Conservation (phyloP, 805 yeast genomes). For the Ogataea populi-albae region DNA sequence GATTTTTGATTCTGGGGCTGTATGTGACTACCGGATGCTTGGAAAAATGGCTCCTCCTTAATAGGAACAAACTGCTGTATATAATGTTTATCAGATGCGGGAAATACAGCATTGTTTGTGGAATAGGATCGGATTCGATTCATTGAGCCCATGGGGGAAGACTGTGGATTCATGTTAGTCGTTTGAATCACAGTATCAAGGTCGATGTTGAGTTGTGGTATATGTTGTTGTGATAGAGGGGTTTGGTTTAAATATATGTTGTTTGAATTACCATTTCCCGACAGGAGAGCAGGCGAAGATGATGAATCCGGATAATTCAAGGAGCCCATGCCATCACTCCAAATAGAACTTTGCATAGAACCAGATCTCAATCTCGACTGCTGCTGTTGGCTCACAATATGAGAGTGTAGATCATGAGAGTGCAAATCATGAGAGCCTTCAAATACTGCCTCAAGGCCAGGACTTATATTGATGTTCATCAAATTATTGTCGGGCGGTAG, state of each 20-base stretch:
- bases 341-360: slow-evolving; percentile 53
- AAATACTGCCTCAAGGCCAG: slow-evolving; percentile 27
- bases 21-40: background rate
- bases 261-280: slow-evolving; percentile 16
- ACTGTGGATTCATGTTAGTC: slow-evolving; percentile 11
- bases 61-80: slow-evolving; percentile 25
- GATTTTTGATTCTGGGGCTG: slow-evolving; percentile 11
- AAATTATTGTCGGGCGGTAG: slow-evolving; percentile 14
- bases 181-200: slow-evolving; percentile 19
- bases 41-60: slow-evolving; percentile 19
- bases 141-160: slow-evolving; percentile 15
- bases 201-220: slow-evolving; percentile 28
- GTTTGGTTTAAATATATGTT: slow-evolving; percentile 11
- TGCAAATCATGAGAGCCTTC: too few relatives aligned
- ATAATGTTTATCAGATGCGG: slow-evolving; percentile 29
- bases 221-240: slow-evolving; percentile 18
- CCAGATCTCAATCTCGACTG: slow-evolving; percentile 50
- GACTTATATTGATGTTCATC: slow-evolving; percentile 21
- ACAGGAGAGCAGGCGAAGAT: slow-evolving; percentile 19
- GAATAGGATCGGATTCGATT: slow-evolving; percentile 51
- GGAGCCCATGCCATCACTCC: slow-evolving; percentile 47
- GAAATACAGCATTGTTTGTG: slow-evolving; percentile 34
- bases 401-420: slow-evolving; percentile 7
- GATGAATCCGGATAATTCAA: slow-evolving; percentile 14
- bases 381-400: slow-evolving; percentile 11